A percentile compares a stretch with the other conserved stretches of the same genome.
These are phyloP conservation scores for Uromyces viciae-fabae DNA, from an alignment of 1,284 basidiomycete species.

Conservation along the genomic window DNA sequence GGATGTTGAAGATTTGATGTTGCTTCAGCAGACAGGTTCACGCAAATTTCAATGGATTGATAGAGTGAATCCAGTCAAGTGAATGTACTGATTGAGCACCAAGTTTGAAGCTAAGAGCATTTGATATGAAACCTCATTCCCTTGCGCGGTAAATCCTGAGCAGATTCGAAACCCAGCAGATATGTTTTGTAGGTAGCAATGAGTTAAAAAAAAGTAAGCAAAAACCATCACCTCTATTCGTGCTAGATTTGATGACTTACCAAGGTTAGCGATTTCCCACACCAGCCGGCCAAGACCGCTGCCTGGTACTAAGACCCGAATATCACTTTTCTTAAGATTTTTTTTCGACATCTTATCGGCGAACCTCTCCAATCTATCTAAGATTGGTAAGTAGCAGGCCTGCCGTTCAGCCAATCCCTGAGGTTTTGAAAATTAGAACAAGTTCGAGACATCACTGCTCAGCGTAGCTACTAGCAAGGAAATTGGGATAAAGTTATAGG, in stretches of 20 bases:
- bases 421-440: neutral
- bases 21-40: too few relatives aligned
- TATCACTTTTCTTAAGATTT: slow-evolving; percentile 59
- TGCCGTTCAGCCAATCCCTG: slow-evolving; percentile 74
- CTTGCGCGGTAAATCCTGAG: slow-evolving; percentile 76
- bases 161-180: neutral
- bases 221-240: slow-evolving; percentile 27
- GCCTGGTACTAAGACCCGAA: slow-evolving; percentile 79
- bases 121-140: slow-evolving; percentile 89
- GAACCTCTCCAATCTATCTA: slow-evolving; percentile 67
- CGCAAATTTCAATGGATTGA: too few relatives aligned
- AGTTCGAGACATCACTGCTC: neutral
- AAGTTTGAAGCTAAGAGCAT: slow-evolving; percentile 82
- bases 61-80: neutral
- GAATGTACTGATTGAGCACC: slow-evolving; percentile 68
- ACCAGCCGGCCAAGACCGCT: slow-evolving; percentile 79
- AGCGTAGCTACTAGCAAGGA: neutral
- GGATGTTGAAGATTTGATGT: neutral
- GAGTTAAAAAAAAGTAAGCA: slow-evolving; percentile 21
- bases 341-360: slow-evolving; percentile 63
- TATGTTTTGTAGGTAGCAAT: neutral
- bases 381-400: slow-evolving; percentile 72
- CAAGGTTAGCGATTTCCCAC: slow-evolving; percentile 75
- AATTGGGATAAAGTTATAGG: neutral
- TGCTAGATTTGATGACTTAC: slow-evolving; percentile 57